Base-by-base conservation (phyloP, 208 protist species). In the Wallacemonas collosoma region DNA sequence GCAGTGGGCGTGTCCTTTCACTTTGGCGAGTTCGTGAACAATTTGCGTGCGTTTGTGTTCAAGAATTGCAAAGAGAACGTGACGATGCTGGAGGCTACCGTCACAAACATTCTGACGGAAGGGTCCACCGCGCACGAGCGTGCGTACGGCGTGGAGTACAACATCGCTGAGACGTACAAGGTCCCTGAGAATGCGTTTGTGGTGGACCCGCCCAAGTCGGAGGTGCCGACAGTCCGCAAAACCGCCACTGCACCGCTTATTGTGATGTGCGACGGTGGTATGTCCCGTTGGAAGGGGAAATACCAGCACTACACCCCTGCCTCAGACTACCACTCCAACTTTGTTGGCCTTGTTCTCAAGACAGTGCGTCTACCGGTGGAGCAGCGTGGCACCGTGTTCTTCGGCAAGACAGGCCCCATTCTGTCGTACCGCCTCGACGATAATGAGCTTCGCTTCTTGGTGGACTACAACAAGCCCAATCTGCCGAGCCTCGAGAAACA, bases 21-120 rank as follows among this genome's bases (percentile, higher is more conserved):
- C 81, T 97, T 98, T 84, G 96, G 96, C 5, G 86, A 90, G 61
- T 98, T 98, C 77, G 92, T 98, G 40, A 89, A 91, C 72, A 93
- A 95, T 11, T 79, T 98, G 57, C 87, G 96, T 44, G 44, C 69
- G 47, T 83, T 88, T 63, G 85, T 93, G 26, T 91, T 76, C 71
- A 43, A 85, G 6, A 84, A 90, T 72, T 93, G 89, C 75, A 67
- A 62, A 47, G 75, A 85, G 65, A 89, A 89, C 68, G 89, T 97
- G 41, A 89, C 87, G n/a, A 87, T 95, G 79, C 71, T 95, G 5
- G 88, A 94, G 79, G 90, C 85, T 12, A 95, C 90, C 4, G 89
- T 93, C 39, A 95, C 83, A 48, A 77, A 80, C 36, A 75, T 95
- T 38, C 67, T 96, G 47, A 84, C 87, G 6, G 83, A 92, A 62